Conservation (phyloP, 305 asterid genomes). For the Ajuga reptans region DNA sequence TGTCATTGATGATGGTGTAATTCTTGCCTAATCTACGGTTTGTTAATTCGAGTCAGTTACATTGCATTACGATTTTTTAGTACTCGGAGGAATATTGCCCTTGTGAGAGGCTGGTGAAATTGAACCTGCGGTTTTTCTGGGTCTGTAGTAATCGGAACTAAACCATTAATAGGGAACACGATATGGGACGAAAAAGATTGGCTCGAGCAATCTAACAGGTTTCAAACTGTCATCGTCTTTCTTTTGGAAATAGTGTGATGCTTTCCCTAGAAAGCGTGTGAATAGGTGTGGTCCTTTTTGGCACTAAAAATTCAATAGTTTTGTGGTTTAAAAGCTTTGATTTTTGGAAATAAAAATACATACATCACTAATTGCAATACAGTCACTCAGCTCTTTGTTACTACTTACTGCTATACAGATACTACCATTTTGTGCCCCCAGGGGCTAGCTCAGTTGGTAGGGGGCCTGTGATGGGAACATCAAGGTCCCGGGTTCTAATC, state of each 20-base stretch:
- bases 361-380: background rate
- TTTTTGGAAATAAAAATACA: background rate
- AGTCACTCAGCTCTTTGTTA: background rate
- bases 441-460: no score
- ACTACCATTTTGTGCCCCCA: no score
- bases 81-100: background rate
- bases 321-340: background rate
- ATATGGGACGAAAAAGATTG: background rate
- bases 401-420: background rate
- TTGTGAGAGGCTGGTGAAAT: background rate
- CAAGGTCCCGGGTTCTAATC: no score
- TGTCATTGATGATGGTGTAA: background rate
- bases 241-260: background rate
- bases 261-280: background rate
- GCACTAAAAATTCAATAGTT: background rate
- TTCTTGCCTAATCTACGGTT: background rate
- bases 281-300: background rate
- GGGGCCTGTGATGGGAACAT: no score
- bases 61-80: background rate
- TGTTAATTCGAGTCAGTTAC: background rate
- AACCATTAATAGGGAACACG: background rate
- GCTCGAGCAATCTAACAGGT: background rate
- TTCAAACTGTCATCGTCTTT: background rate
- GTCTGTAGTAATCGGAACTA: background rate
- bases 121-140: background rate